Conservation (phyloP, 441 rosid species). For the Rhodomyrtus psidioides region DNA sequence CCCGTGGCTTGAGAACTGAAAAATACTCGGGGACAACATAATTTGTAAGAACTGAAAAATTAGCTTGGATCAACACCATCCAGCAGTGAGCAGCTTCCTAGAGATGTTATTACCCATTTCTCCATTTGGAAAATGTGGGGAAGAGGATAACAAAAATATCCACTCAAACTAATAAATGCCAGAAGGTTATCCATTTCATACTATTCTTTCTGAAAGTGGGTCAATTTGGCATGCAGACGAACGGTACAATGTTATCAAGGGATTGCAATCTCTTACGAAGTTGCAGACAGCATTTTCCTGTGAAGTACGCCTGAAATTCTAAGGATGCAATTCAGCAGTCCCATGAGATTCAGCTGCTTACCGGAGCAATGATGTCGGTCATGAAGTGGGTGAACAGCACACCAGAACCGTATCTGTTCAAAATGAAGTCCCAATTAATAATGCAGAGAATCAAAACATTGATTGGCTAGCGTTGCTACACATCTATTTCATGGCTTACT, state of each 20-base stretch:
- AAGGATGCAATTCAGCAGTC: background rate
- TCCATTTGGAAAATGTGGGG: background rate
- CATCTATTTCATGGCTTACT: background rate
- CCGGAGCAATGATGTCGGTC: constrained; percentile 14
- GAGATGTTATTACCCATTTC: background rate
- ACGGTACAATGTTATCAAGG: background rate
- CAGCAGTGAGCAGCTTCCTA: background rate
- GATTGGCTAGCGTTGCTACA: background rate
- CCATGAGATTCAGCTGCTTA: constrained; percentile 2
- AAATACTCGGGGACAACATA: background rate
- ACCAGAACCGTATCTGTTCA: constrained; percentile 24
- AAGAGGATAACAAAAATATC: background rate
- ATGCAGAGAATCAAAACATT: background rate
- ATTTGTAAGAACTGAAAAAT: background rate
- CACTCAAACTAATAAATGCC: background rate
- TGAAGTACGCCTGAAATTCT: background rate
- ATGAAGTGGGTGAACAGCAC: constrained; percentile 15
- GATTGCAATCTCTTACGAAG: background rate
- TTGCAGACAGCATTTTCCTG: background rate
- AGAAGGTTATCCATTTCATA: background rate
- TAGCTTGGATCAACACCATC: background rate
- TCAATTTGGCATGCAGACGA: background rate
- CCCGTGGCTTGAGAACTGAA: constrained; percentile 26
- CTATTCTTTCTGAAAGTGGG: background rate
- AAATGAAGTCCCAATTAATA: constrained; percentile 21